These are phyloP conservation scores for Cladosporium sphaerospermum DNA, from an alignment of 2,329 filamentous ascomycete species.

Conservation along the genomic window DNA sequence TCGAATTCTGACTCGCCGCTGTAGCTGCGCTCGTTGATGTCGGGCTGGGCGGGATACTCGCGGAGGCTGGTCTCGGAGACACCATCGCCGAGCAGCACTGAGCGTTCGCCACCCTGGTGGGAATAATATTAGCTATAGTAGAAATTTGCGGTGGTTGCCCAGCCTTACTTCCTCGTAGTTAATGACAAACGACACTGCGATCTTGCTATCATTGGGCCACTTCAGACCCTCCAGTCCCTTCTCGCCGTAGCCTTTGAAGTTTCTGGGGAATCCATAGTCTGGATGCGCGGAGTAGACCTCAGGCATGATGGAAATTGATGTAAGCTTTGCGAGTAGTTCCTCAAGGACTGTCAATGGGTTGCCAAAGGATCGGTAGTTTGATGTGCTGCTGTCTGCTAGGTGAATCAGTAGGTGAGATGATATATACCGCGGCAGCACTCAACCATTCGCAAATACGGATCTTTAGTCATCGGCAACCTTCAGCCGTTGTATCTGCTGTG, in stretches of 20 bases:
- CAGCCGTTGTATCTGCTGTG: no score
- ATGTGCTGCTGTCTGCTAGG: no score
- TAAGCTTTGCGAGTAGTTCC: no score
- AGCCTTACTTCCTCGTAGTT: slow-evolving; percentile 38
- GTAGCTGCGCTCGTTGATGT: slow-evolving; percentile 32
- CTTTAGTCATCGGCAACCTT: no score
- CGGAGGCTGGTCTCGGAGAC: slow-evolving; percentile 34
- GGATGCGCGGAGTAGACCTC: slow-evolving; percentile 16
- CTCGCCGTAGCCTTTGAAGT: slow-evolving; percentile 26
- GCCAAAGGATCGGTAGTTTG: no score
- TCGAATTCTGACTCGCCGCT: slow-evolving; percentile 48
- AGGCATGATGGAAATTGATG: slow-evolving; percentile 12
- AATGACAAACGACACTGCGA: slow-evolving; percentile 43
- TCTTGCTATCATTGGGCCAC: slow-evolving; percentile 41
- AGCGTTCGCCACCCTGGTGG: slow-evolving; percentile 33
- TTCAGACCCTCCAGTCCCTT: slow-evolving; percentile 22
- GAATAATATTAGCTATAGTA: background rate
- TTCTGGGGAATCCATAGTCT: slow-evolving; percentile 18
- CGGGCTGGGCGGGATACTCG: slow-evolving; percentile 28
- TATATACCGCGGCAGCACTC: no score
- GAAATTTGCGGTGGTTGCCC: background rate
- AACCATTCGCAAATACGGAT: no score
- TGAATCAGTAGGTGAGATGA: no score
- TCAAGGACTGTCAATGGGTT: no score
- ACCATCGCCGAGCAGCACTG: slow-evolving; percentile 35